Percentiles rank a stretch among this genome's conserved stretches.
These are phyloP conservation scores for Solanum sitiens DNA, from an alignment of 257 asterid species.

Conservation along the genomic window DNA sequence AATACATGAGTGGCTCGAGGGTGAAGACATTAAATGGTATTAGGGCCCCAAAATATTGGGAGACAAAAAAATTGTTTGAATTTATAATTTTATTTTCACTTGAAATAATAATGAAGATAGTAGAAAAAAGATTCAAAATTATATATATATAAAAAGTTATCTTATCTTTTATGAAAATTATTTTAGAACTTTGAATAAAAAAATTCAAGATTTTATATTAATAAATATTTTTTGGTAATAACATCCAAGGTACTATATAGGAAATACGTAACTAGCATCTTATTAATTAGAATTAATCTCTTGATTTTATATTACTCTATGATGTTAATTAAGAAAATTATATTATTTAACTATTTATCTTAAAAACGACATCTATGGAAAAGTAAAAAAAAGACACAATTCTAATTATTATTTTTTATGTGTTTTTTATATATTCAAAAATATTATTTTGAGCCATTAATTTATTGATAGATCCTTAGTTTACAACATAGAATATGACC, in stretches of 20 bases:
- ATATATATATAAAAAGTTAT: background rate
- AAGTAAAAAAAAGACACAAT: background rate
- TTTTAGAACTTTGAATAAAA: background rate
- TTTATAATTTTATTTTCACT: background rate
- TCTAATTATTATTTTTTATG: background rate
- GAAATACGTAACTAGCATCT: background rate
- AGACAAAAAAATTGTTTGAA: background rate
- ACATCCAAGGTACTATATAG: background rate
- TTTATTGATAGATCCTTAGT: too few species aligned
- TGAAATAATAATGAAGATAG: background rate
- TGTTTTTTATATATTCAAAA: background rate
- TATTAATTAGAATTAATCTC: background rate
- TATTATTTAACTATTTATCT: background rate
- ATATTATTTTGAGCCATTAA: too few species aligned
- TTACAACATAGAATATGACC: background rate
- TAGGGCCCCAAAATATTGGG: background rate
- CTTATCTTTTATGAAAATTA: background rate
- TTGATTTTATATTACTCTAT: background rate
- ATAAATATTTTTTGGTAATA: background rate
- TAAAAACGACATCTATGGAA: too few species aligned
- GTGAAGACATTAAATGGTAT: background rate
- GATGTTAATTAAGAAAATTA: background rate
- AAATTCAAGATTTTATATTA: background rate
- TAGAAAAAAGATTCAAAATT: background rate
- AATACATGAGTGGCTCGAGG: background rate